Evolutionary conservation across 768 basidiomycete genomes (phyloP).

Genomic region (Sarcodon aspratus): DNA sequence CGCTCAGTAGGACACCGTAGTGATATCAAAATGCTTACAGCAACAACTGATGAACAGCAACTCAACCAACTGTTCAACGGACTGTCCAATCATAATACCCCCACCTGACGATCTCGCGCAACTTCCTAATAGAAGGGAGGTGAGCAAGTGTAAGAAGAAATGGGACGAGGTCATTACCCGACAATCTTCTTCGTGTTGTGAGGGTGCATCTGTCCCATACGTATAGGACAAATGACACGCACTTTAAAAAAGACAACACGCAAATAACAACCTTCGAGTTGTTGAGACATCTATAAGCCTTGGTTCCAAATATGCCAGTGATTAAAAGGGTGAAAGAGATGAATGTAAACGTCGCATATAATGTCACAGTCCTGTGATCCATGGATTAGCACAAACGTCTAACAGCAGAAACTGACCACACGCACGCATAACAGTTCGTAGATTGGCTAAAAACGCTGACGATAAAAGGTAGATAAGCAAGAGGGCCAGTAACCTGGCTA

Average conservation of each 20-base stretch:
- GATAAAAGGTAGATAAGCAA: constrained; percentile 32
- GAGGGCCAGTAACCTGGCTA: constrained; percentile 42
- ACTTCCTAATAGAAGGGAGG: constrained; percentile 23
- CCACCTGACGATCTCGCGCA: constrained; percentile 27
- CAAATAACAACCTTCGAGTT: constrained; percentile 42
- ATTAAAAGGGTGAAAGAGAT: constrained; percentile 21
- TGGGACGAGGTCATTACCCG: constrained; percentile 24
- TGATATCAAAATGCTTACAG: constrained; percentile 29
- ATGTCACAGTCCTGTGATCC: constrained; percentile 3
- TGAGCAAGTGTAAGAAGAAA: not conserved
- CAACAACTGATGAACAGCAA: constrained; percentile 49
- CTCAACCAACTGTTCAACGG: constrained; percentile 39
- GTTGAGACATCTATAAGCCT: constrained; percentile 55
- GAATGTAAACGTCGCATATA: constrained; percentile 6
- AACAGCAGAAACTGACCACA: constrained; percentile 24
- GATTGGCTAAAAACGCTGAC: constrained; percentile 30
- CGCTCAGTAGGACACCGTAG: constrained; percentile 1
- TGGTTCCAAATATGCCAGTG: constrained; percentile 51
- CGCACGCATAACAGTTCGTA: constrained; percentile 39
- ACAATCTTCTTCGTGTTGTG: constrained; percentile 29
- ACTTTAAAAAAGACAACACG: constrained; percentile 29
- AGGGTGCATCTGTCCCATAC: constrained; percentile 28
- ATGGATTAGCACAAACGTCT: not conserved
- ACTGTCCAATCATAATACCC: constrained; percentile 24
- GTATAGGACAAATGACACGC: constrained; percentile 28